phyloP scores from a whole-genome alignment of 148 eudicot genomes.

The Fagopyrum homotropicum region DNA sequence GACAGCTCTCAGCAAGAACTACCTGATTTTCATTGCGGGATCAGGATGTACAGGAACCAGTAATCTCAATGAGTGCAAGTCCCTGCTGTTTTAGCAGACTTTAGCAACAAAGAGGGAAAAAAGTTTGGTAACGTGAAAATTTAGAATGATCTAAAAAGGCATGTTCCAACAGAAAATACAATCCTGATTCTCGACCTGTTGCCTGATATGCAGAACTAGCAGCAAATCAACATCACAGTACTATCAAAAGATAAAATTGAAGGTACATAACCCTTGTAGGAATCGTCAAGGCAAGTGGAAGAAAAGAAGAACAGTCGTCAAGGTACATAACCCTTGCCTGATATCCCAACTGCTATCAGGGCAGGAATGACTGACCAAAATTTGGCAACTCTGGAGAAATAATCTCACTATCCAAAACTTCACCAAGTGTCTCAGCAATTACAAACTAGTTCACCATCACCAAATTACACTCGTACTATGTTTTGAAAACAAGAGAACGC shows the following conservation, averaged over 20 bases:
- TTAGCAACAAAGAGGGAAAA: not conserved
- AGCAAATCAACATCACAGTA: not conserved
- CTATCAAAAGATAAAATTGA: not conserved
- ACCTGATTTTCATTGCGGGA: conserved; percentile 27
- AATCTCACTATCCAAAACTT: too few species aligned
- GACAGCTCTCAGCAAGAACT: conserved; percentile 21
- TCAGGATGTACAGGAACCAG: not conserved
- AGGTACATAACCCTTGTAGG: not conserved
- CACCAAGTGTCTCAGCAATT: too few species aligned
- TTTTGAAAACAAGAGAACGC: not conserved
- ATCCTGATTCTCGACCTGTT: not conserved
- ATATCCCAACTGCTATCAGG: too few species aligned
- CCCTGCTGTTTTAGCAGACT: not conserved
- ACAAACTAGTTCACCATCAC: too few species aligned
- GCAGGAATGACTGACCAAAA: too few species aligned
- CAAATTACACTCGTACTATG: not conserved
- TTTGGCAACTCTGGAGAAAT: too few species aligned
- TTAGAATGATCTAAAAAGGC: not conserved
- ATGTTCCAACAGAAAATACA: not conserved
- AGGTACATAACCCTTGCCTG: not conserved
- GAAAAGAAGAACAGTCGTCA: too few species aligned
- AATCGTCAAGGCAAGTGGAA: too few species aligned
- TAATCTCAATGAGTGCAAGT: not conserved
- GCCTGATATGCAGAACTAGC: not conserved
- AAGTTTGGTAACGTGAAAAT: not conserved